Base-by-base conservation (phyloP, 2,329 filamentous ascomycete species). In the Nigrospora sphaerica region DNA sequence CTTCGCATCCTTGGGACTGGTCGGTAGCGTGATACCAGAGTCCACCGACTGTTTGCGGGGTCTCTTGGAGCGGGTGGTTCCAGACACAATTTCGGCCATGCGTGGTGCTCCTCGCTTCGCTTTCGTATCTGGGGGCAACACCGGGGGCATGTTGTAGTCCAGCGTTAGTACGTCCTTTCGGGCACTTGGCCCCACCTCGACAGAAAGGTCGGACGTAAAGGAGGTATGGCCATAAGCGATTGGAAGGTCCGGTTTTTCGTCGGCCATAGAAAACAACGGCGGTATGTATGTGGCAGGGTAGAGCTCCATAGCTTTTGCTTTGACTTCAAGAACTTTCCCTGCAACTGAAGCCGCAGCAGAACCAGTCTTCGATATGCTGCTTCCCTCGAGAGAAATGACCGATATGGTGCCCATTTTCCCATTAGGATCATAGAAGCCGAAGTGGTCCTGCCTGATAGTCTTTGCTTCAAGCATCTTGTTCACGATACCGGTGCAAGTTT, bases 401-500 rank as follows among this genome's bases (percentile, higher is more conserved):
- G 48, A 47, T 11, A 47, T 45, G 19, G 37, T 23, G 18, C 42
- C 32, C 10, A 47, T 13, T 12, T 42, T 19, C 12, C 45, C 45
- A 11, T 31, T 12, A 6, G 37, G 14, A 16, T 42, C 23, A 19
- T 28, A 31, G 19, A 47, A 41, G 3, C 37, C 45, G n/a, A 19
- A 49, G 16, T 40, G 19, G 7, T 45, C 31, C n/a, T 41, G 17
- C 16, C 32, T 42, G n/a, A 49, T 35, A 11, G 42, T 42, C 13
- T 47, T 37, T 6, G 38, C 44, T 5, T 32, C 32, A 13, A 33
- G 58, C 56, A 64, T 54, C 43, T 52, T 53, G 28, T 61, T 62
- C 6, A 61, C 52, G 9, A 56, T 48, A 9, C 45, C 54, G 38
- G 59, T 54, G 19, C 52, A 57, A 3, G 52, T 47, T 40, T 57